Conservation (phyloP, 1,284 basidiomycete genomes). For the Ganoderma boninense region DNA sequence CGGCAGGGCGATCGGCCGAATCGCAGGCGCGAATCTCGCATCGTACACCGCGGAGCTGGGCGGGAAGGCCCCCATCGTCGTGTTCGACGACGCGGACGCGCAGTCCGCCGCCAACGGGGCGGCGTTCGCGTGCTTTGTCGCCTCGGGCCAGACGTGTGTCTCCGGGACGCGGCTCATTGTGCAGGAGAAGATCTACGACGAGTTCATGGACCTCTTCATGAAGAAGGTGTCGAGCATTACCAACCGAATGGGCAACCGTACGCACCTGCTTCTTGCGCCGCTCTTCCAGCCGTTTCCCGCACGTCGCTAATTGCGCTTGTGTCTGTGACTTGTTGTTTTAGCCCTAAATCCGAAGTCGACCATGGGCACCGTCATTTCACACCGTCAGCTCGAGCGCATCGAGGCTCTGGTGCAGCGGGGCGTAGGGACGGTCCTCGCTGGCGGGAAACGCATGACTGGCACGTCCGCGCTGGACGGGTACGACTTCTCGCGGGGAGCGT, state of each 20-base stretch:
- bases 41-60: conserved; percentile 83
- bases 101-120: conserved; percentile 77
- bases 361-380: conserved; percentile 82
- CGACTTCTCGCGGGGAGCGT: conserved; percentile 72
- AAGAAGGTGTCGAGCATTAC: conserved; percentile 70
- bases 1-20: conserved; percentile 72
- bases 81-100: conserved; percentile 81
- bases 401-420: conserved; percentile 60
- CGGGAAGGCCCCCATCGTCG: conserved; percentile 82
- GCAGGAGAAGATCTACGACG: conserved; percentile 71
- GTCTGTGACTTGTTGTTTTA: conserved; percentile 38
- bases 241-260: conserved; percentile 78
- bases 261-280: conserved; percentile 21
- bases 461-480: conserved; percentile 71
- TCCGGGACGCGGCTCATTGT: conserved; percentile 80
- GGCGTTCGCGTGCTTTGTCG: conserved; percentile 84
- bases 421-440: conserved; percentile 61
- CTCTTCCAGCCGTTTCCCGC: not conserved
- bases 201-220: conserved; percentile 69
- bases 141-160: conserved; percentile 87
- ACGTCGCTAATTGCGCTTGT: conserved; percentile 2
- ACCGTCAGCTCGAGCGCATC: conserved; percentile 68
- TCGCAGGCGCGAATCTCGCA: conserved; percentile 77
- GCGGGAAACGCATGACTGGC: conserved; percentile 71
- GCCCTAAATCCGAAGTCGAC: conserved; percentile 73